Evolutionary conservation across 345 rosid species (phyloP), one percentile per base, ranked within the genome.

Genomic region (Eutrema japonicum): DNA sequence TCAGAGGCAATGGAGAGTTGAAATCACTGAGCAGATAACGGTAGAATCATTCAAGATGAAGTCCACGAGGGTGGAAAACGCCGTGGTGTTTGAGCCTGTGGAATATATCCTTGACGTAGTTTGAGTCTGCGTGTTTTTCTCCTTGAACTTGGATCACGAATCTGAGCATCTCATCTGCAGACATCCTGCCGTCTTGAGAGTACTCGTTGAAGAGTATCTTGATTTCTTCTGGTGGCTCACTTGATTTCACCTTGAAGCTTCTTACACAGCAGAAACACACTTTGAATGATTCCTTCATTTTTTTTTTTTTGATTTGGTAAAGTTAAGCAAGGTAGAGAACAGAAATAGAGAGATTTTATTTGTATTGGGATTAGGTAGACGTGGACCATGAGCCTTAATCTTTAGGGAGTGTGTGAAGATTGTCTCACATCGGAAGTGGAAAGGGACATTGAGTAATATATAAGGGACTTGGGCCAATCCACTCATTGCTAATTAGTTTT

Each of bases 171-270:
- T 84, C 88, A 38, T 78, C 86, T 2, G 78, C 66, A 22, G 83
- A 71, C 91, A 95, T 84, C 57, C 65, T 3, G 4, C 79, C 86
- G 70, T 86, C 82, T 11, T 77, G 71, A 3, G 89, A 80, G 86
- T 74, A 89, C 3, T 41, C 54, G 10, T 41, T 32, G 74, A 95
- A 95, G 6, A 83, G 78, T 16, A 42, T 74, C 59, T 70, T 81
- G 71, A 95, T 86, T 62, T 92, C 98, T 16, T 75, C 71, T 6
- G 99, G 96, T 3, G 94, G 91, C 76, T 87, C 92, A 13, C 87
- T 82, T 54, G 82, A 86, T 18, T 79, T 83, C 79, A 86, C 81
- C 81, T 79, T 87, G 86, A 88, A 88, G 77, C 82, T 86, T 73
- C 98, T 77, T 64, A 80, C 83, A 86, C 90, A 95, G 78, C 77